These are phyloP conservation scores for Cinnamomum micranthum DNA, from an alignment of 164 flowering plant genomes.

Conservation along the genomic window DNA sequence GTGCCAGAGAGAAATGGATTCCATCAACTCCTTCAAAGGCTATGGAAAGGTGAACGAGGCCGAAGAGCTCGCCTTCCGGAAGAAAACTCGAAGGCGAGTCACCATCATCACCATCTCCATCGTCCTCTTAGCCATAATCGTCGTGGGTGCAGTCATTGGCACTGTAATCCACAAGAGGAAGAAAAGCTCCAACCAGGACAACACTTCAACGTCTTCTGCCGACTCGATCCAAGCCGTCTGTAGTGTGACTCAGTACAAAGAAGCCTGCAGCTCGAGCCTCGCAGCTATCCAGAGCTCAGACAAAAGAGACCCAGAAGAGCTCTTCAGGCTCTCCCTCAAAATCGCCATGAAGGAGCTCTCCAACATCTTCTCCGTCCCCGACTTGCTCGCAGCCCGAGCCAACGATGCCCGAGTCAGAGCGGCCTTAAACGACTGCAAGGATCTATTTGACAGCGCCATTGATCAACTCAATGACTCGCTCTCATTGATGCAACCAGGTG, in stretches of 20 bases:
- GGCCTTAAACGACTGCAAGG: constrained; percentile 45
- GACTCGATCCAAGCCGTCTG: constrained; percentile 42
- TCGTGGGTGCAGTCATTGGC: constrained; percentile 46
- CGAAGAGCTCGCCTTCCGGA: constrained; percentile 34
- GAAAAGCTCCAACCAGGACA: not conserved
- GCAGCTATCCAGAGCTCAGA: constrained; percentile 15
- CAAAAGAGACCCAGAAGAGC: constrained; percentile 28
- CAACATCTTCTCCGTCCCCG: constrained; percentile 26
- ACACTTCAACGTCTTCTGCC: constrained; percentile 6
- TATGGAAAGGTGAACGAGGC: constrained; percentile 55
- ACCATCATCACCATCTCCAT: constrained; percentile 44
- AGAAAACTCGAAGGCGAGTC: constrained; percentile 42
- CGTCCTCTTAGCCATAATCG: constrained; percentile 33
- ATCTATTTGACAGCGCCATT: constrained; percentile 44
- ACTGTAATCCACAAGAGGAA: constrained; percentile 17
- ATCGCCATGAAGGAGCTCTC: constrained; percentile 40
- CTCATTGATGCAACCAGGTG: constrained; percentile 23
- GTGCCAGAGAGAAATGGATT: constrained; percentile 23
- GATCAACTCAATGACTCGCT: constrained; percentile 44
- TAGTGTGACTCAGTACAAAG: constrained; percentile 36
- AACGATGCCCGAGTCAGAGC: constrained; percentile 16
- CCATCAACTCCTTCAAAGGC: constrained; percentile 63
- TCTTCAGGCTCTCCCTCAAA: constrained; percentile 44
- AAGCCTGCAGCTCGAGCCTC: constrained; percentile 43
- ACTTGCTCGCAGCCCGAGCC: constrained; percentile 7